These are phyloP conservation scores for Suhomyces canberraensis DNA, from an alignment of 805 yeast genomes.

Conservation along the genomic window DNA sequence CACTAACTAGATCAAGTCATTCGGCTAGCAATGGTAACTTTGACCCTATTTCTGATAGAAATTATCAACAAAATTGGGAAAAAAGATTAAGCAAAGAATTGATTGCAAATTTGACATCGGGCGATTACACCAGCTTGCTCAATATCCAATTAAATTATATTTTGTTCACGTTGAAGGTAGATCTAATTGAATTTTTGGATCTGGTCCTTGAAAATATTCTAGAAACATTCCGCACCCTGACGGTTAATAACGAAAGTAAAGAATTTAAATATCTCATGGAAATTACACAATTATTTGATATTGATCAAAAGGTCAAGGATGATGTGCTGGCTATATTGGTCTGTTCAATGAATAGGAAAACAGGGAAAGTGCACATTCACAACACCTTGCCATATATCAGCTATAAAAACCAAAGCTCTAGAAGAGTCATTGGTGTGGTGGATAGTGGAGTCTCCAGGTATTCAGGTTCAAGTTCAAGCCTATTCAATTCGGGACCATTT, in stretches of 20 bases:
- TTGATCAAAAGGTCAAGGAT: conserved; percentile 3
- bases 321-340: conserved; percentile 19
- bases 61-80: conserved; percentile 25
- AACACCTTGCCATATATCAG: conserved; percentile 29
- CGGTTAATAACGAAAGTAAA: conserved; percentile 1
- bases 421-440: conserved; percentile 4
- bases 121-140: conserved; percentile 23
- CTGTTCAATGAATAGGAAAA: conserved; percentile 36
- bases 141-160: conserved; percentile 38
- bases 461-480: background rate
- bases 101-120: conserved; percentile 21
- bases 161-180: conserved; percentile 32
- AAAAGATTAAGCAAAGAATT: conserved; percentile 23
- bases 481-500: background rate
- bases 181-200: conserved; percentile 24
- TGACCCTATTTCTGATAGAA: background rate
- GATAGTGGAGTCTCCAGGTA: conserved; percentile 5
- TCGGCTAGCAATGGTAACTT: background rate
- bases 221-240: background rate
- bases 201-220: conserved; percentile 7
- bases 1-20: conserved; percentile 18
- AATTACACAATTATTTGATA: conserved; percentile 3
- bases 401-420: conserved; percentile 11
- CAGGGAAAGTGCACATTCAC: conserved; percentile 32
- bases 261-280: conserved; percentile 1